Percentiles rank a stretch among this genome's conserved stretches.
These are phyloP conservation scores for Phlyctochytrium bullatum DNA, from an alignment of 192 early-diverging fungal genomes.

Conservation along the genomic window DNA sequence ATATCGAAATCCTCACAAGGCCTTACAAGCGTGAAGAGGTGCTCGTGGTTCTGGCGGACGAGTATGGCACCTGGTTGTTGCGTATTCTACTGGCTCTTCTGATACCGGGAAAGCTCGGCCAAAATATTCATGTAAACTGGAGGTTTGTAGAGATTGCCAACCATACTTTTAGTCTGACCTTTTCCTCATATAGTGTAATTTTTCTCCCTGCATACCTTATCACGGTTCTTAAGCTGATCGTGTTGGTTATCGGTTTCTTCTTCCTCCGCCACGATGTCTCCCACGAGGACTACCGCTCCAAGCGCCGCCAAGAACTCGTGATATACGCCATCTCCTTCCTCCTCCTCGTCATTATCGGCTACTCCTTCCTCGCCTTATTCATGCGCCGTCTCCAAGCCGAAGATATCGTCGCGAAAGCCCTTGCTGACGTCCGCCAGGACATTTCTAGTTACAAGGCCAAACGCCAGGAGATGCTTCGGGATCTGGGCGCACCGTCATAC, in stretches of 20 bases:
- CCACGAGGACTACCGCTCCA: background rate
- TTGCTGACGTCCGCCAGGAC: too few relatives aligned
- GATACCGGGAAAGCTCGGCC: slow-evolving; percentile 51
- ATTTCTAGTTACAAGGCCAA: too few relatives aligned
- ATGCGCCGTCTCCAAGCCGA: slow-evolving; percentile 29
- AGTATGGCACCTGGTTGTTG: slow-evolving; percentile 60
- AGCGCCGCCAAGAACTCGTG: background rate
- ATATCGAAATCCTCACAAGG: slow-evolving; percentile 16
- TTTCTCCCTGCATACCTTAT: slow-evolving; percentile 39
- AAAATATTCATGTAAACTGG: background rate
- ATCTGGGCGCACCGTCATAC: slow-evolving; percentile 23
- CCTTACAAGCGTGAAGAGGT: slow-evolving; percentile 27
- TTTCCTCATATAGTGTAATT: slow-evolving; percentile 11
- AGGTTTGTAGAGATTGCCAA: background rate
- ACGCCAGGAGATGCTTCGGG: too few relatives aligned
- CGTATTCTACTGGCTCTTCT: slow-evolving; percentile 67
- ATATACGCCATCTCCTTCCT: slow-evolving; percentile 26
- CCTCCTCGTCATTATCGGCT: slow-evolving; percentile 30
- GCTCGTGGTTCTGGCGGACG: slow-evolving; percentile 26
- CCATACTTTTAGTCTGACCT: background rate
- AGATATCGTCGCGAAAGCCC: background rate
- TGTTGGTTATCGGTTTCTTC: slow-evolving; percentile 8
- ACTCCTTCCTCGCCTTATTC: slow-evolving; percentile 37
- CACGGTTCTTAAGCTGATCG: too few relatives aligned
- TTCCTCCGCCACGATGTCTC: slow-evolving; percentile 12